Conservation (phyloP, 2,329 filamentous ascomycete species). For the Corniculantispora saksenae region DNA sequence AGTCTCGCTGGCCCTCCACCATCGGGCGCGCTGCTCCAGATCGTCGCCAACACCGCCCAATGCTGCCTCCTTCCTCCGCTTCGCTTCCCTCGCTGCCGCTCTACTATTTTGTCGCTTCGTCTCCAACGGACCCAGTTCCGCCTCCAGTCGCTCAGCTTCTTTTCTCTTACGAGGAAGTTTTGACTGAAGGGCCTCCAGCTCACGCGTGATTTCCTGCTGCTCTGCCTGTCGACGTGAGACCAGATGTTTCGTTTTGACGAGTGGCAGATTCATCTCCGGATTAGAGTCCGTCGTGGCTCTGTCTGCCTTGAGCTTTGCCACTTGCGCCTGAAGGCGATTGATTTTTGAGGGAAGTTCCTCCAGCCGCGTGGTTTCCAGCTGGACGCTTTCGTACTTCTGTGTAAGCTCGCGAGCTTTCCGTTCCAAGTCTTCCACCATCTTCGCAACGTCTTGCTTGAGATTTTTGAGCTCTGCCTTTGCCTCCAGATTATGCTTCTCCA, state of each 20-base stretch:
- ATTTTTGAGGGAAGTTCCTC: conserved; percentile 54
- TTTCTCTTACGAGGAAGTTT: conserved; percentile 66
- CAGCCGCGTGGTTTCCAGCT: conserved; percentile 50
- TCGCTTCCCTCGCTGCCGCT: conserved; percentile 70
- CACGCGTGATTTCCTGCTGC: conserved; percentile 59
- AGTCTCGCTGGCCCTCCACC: conserved; percentile 70
- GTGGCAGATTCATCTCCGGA: conserved; percentile 54
- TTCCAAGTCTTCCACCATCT: conserved; percentile 74
- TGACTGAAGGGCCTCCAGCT: conserved; percentile 63
- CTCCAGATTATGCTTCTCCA: conserved; percentile 68
- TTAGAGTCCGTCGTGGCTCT: conserved; percentile 39
- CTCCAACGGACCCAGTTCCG: conserved; percentile 69
- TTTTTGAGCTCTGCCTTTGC: conserved; percentile 76
- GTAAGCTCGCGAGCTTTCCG: conserved; percentile 59
- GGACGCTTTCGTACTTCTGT: conserved; percentile 52
- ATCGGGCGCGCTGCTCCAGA: conserved; percentile 72
- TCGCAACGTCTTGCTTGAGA: conserved; percentile 76
- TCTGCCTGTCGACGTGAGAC: conserved; percentile 53
- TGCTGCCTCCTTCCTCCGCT: conserved; percentile 65
- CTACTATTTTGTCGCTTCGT: conserved; percentile 64
- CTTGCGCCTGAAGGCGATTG: conserved; percentile 47
- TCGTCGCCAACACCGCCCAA: conserved; percentile 70
- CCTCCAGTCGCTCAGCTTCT: conserved; percentile 66
- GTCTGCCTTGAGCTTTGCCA: conserved; percentile 46
- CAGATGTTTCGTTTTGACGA: conserved; percentile 57